Base-by-base conservation (phyloP, 1,284 basidiomycete species). In the Peniophora sp. region DNA sequence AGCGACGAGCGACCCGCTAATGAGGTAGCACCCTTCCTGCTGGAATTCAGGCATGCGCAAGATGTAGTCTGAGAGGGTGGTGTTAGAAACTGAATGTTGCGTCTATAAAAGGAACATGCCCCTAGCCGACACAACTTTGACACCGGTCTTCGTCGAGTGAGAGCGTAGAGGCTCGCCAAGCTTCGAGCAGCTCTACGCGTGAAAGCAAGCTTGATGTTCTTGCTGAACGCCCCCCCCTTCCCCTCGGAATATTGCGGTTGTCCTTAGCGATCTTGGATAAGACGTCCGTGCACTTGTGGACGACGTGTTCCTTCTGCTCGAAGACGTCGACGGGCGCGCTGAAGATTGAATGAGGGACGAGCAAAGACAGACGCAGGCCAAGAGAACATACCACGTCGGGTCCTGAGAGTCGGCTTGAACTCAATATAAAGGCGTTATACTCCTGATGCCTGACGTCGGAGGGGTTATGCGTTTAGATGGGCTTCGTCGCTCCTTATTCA, bases 401-500 rank as follows among this genome's bases (percentile, higher is more conserved):
- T 96, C 76, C 75, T 81, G 63, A 99, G 87, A 69, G 99, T 95
- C 32, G 96, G 95, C 85, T 98, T 98, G 85, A 99, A 99, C 74
- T 97, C 97, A 63, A 99, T 93, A 71, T 99, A 85, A 99, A 99
- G 46, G 94, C 74, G 51, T 69, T 83, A 69, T 99, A 99, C 74
- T 99, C 96, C 65, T 99, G 97, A 36, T 77, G 60, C 38, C 85
- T 89, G 70, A 99, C 97, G 43, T 97, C 95, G 59, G 79, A 78
- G 60, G 96, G 96, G 74, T 98, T 97, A 66, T 96, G 89, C 54
- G 96, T 99, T 97, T 97, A 99, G 71, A 99, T 89, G 55, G 96
- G 97, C 79, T 99, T 99, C 61, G 95, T 98, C 86, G n/a, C n/a
- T n/a, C n/a, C n/a, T 98, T 98, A 89, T 99, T 99, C 66, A 99